Base-by-base conservation (phyloP, 2,329 filamentous ascomycete genomes). In the Verticillium longisporum region DNA sequence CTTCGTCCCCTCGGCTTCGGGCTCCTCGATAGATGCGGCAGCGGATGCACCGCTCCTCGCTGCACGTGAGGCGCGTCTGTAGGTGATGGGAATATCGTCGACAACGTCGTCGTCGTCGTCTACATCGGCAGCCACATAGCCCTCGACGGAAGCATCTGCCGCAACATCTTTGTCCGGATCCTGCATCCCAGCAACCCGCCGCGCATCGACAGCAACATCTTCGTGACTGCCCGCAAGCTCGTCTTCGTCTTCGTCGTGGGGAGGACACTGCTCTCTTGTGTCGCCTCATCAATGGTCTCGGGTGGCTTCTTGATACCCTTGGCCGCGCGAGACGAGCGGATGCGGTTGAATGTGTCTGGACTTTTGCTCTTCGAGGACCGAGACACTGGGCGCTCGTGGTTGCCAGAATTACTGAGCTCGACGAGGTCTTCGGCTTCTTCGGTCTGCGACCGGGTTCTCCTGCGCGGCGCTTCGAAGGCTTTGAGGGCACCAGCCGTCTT, bases 391-490 rank as follows among this genome's bases (percentile, higher is more conserved):
- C 77, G 77, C 21, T 78, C 80, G 64, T 88, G 85, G 61, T 77
- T 80, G n/a, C 85, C 86, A 7, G 85, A 88, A 66, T 78, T 83
- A 6, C 85, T 83, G 14, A 88, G 74, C 67, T 87, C 83, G 4
- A 86, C 70, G 6, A 86, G 78, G 4, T 80, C 76, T 54, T 85
- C 82, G 0, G 77, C 75, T 56, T 86, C 83, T 55, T 81, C 83
- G 3, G 83, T 84, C 60, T 74, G 78, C 15, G 81, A 82, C 36
- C 84, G 75, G 11, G 84, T 86, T 10, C 74, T 69, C 66, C 82
- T 76, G 37, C 67, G 67, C 36, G 62, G 66, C 11, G n/a, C n/a
- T 50, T 50, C 45, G n/a, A 50, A 13, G 45, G n/a, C n/a, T 18
- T 50, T 50, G 45, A 50, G 45, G 4, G 63, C 62, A 41, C 67